These are phyloP conservation scores for Apophysomyces elegans DNA, from an alignment of 371 early-diverging fungal genomes.

Conservation along the genomic window DNA sequence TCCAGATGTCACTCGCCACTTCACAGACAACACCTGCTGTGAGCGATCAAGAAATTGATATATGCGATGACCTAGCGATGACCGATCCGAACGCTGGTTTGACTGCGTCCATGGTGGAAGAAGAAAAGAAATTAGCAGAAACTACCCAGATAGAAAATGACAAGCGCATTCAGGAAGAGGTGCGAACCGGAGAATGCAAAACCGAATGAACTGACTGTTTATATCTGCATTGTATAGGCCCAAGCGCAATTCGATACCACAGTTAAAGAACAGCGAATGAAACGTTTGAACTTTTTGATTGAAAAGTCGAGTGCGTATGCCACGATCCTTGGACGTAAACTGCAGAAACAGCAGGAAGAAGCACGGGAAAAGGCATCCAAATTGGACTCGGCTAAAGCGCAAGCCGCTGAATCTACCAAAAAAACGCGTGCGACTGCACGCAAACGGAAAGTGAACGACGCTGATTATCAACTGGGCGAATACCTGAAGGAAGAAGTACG, in stretches of 20 bases:
- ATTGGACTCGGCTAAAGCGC: constrained; percentile 32
- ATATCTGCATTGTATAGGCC: constrained; percentile 41
- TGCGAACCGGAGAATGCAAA: constrained; percentile 14
- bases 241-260: constrained; percentile 59
- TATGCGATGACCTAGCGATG: constrained; percentile 8
- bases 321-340: constrained; percentile 74
- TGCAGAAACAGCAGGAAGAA: constrained; percentile 80
- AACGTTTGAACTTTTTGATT: constrained; percentile 80
- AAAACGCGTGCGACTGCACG: constrained; percentile 17
- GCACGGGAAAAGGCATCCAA: constrained; percentile 57
- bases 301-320: constrained; percentile 86
- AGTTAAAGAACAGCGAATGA: constrained; percentile 71
- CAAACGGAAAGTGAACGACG: constrained; percentile 51
- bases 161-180: constrained; percentile 55
- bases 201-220: neutral
- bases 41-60: constrained; percentile 28
- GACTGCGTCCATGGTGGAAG: constrained; percentile 54
- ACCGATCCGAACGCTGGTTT: constrained; percentile 21
- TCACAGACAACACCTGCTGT: constrained; percentile 17
- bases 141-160: constrained; percentile 49
- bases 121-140: constrained; percentile 54
- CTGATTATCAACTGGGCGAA: constrained; percentile 61
- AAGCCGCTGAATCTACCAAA: constrained; percentile 13
- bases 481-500: constrained; percentile 60
- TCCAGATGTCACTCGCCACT: constrained; percentile 12